Evolutionary conservation across 345 rosid genomes (phyloP), one percentile per base, ranked within the genome.

Genomic region (Salix viminalis): DNA sequence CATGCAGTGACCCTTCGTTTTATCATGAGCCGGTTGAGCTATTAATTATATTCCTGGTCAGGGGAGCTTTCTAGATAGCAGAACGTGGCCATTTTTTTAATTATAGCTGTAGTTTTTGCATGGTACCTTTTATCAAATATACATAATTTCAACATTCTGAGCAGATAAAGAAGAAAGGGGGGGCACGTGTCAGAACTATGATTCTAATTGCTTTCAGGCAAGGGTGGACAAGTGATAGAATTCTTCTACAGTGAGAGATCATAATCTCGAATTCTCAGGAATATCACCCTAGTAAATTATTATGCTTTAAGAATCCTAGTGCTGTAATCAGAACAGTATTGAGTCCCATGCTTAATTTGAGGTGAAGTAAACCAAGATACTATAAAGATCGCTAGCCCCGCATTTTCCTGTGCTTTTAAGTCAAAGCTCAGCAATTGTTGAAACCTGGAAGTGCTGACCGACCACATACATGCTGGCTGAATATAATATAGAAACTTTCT

Each of bases 1-100:
- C 6, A 48, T n/a, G 0, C 54, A 71, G n/a, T 82, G 82, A 70
- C 80, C 80, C 71, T 76, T 82, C 41, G 75, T 72, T 68, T 41
- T 42, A 23, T 67, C 65, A 41, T 10, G 36, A 50, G 85, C 75
- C 70, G 26, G 13, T 3, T 26, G 71, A 64, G 23, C 32, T 32
- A 23, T 21, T 64, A 15, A 23, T 21, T 64, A 15, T 56, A 56
- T 56, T 56, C 62, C 62, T 56, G 62, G 14, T 8, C 62, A 9
- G 11, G n/a, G 58, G 58, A 18, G 58, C 58, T 50, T 50, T 50
- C 62, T 9, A 56, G 62, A 56, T 13, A 9, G 28, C 26, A 56
- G 62, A 11, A n/a, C 62, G 28, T 56, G 62, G 62, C 62, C 1
- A 56, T n/a, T 21, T 8, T 12, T 12, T 56, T 56, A 34, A 34